Percentiles rank a stretch among this genome's conserved stretches.
phyloP scores from a whole-genome alignment of 2,329 filamentous ascomycete species.

The Aspergillus pseudotamarii region DNA sequence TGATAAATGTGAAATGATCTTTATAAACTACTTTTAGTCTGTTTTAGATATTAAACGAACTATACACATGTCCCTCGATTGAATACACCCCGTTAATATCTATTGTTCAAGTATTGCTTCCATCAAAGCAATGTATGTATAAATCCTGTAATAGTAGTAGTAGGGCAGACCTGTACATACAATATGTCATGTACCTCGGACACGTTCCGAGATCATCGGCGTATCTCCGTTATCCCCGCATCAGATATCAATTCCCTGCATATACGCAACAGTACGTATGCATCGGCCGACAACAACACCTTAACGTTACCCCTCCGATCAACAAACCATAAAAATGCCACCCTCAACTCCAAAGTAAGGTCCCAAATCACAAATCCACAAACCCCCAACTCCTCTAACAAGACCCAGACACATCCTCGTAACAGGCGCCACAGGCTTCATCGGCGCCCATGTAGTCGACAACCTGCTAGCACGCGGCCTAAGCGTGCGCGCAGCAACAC shows the following conservation, averaged over 20 bases:
- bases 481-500: constrained; percentile 27
- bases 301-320: not conserved
- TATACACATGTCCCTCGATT: not conserved
- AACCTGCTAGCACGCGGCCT: constrained; percentile 26
- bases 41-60: not conserved
- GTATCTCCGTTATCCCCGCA: constrained; percentile 4
- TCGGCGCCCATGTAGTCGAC: constrained; percentile 33
- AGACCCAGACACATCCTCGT: constrained; percentile 24
- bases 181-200: not conserved
- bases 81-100: not conserved
- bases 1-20: not conserved
- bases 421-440: constrained; percentile 33
- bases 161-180: not conserved
- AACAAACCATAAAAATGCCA: not conserved
- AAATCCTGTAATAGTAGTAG: not conserved
- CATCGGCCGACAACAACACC: not conserved
- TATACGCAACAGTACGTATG: not conserved
- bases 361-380: not conserved
- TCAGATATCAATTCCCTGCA: not conserved
- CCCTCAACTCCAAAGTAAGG: not conserved
- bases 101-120: too few relatives aligned
- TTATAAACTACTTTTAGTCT: not conserved
- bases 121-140: too few relatives aligned
- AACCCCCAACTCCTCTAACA: constrained; percentile 7
- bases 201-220: not conserved